Evolutionary conservation across 306 rosid genomes (phyloP).

Genomic region (Prunus salicina): DNA sequence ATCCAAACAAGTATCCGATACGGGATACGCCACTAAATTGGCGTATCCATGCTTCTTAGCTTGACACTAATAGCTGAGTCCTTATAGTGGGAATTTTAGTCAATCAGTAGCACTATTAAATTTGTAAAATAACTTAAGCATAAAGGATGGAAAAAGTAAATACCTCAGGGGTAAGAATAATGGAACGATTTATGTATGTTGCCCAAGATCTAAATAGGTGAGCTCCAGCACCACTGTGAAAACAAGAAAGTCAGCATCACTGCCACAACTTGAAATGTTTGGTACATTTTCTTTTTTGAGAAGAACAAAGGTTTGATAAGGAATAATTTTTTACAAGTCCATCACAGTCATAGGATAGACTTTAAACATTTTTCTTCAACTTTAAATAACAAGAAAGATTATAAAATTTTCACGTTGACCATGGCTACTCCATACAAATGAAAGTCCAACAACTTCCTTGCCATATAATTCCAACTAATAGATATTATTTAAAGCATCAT

Average conservation of each 20-base stretch:
- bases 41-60: too few relatives aligned
- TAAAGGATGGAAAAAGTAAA: conserved; percentile 14
- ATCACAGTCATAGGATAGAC: neutral
- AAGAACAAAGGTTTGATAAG: neutral
- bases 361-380: neutral
- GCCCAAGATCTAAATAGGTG: conserved; percentile 93
- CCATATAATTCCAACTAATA: neutral
- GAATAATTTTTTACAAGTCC: neutral
- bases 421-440: neutral
- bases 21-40: too few relatives aligned
- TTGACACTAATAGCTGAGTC: neutral
- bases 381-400: neutral
- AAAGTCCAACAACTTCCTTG: neutral
- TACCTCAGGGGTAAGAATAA: conserved; percentile 95
- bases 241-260: conserved; percentile 14
- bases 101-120: neutral
- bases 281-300: neutral
- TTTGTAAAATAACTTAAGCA: conserved; percentile 6
- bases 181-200: conserved; percentile 77
- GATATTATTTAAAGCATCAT: neutral
- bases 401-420: neutral
- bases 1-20: too few relatives aligned
- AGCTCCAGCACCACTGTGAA: conserved; percentile 90
- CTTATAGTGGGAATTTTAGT: neutral
- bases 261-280: neutral